These are phyloP conservation scores for Stentor coeruleus DNA, from an alignment of 73 alveolate species.

Conservation along the genomic window DNA sequence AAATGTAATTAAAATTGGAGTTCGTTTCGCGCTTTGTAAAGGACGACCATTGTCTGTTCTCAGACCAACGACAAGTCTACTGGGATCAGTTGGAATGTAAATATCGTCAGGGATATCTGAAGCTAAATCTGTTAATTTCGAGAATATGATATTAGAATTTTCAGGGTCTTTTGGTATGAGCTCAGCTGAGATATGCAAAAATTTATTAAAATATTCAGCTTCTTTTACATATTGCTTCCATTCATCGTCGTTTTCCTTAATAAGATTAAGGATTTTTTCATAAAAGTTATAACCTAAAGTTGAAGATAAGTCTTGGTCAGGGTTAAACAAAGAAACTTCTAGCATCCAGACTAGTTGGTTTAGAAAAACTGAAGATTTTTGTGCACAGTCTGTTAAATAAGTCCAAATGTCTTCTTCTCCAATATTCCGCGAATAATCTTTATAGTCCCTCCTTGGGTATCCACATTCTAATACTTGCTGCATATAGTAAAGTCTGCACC, in stretches of 20 bases:
- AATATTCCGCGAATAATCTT: background rate
- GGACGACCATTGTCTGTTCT: constrained; percentile 22
- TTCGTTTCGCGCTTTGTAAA: constrained; percentile 23
- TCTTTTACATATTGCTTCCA: background rate
- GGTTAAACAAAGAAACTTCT: constrained; percentile 9
- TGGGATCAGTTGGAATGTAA: constrained; percentile 11
- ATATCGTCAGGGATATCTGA: background rate
- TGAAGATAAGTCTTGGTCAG: background rate
- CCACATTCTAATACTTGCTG: background rate
- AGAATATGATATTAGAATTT: background rate
- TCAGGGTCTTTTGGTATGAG: background rate
- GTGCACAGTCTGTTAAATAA: background rate
- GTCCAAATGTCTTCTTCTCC: constrained; percentile 19
- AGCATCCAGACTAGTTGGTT: constrained; percentile 1
- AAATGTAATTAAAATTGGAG: constrained; percentile 24
- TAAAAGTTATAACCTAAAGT: background rate
- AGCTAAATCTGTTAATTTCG: background rate
- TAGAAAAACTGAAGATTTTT: background rate
- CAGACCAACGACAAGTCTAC: background rate
- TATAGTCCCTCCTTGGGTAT: background rate
- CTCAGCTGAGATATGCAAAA: background rate
- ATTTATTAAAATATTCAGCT: background rate
- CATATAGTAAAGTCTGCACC: background rate
- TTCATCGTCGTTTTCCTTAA: background rate
- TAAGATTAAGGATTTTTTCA: background rate